Conservation (phyloP, 1,139 yeast genomes). For the Diutina neorugosa region DNA sequence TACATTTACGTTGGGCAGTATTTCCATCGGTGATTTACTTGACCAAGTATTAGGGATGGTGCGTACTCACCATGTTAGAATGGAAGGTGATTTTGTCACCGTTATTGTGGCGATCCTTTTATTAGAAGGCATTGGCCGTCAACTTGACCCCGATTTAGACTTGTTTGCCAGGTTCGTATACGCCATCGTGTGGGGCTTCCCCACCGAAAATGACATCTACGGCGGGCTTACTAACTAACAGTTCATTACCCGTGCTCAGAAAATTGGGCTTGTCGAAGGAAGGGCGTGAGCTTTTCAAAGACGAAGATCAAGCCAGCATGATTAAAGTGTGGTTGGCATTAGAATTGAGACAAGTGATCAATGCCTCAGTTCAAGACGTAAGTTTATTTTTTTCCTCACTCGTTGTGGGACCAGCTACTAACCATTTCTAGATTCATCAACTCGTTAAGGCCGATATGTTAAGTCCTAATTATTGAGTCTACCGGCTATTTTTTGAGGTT, state of each 20-base stretch:
- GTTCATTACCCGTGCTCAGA: slow-evolving; percentile 83
- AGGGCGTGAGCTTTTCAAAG: slow-evolving; percentile 43
- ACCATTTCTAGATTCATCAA: slow-evolving; percentile 27
- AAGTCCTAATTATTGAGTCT: slow-evolving; percentile 27
- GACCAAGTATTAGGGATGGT: slow-evolving; percentile 88
- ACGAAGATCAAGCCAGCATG: slow-evolving; percentile 62
- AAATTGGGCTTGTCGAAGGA: slow-evolving; percentile 65
- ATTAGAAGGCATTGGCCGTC: slow-evolving; percentile 91
- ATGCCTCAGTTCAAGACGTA: slow-evolving; percentile 74
- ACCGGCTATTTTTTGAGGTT: neutral
- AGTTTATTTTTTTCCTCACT: slow-evolving; percentile 17
- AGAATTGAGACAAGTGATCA: slow-evolving; percentile 79
- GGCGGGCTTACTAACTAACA: slow-evolving; percentile 21
- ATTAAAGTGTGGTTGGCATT: slow-evolving; percentile 84
- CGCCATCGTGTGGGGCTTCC: slow-evolving; percentile 46
- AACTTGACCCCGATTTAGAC: slow-evolving; percentile 84
- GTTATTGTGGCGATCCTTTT: slow-evolving; percentile 84
- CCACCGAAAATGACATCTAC: slow-evolving; percentile 22
- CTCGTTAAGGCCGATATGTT: slow-evolving; percentile 40
- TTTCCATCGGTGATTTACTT: slow-evolving; percentile 82
- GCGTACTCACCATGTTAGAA: slow-evolving; percentile 83
- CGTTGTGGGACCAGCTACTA: slow-evolving; percentile 11
- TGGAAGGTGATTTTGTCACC: slow-evolving; percentile 95
- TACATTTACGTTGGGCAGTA: slow-evolving; percentile 86
- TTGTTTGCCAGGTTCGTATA: slow-evolving; percentile 89